Conservation (phyloP, 1,284 basidiomycete species). For the Rhizoctonia solani region DNA sequence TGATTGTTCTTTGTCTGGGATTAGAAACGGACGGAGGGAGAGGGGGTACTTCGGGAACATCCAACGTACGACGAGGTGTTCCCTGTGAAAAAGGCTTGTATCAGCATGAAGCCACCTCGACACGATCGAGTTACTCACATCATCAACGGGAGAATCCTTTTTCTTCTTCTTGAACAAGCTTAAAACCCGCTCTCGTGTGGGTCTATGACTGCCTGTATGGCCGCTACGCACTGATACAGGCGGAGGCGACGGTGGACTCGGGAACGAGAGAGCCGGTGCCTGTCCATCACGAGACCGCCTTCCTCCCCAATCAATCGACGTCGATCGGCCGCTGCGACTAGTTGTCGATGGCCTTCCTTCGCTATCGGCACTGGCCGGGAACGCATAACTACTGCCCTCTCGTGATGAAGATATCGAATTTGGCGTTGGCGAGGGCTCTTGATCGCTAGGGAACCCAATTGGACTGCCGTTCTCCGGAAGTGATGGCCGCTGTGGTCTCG, state of each 20-base stretch:
- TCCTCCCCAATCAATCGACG: not conserved
- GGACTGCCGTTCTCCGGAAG: conserved; percentile 17
- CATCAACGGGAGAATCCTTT: not conserved
- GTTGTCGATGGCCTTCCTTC: not conserved
- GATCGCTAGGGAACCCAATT: conserved; percentile 19
- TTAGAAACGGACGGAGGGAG: not conserved
- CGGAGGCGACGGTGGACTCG: conserved; percentile 2
- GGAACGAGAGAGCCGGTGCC: conserved; percentile 24
- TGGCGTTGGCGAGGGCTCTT: conserved; percentile 27
- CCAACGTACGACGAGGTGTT: conserved; percentile 14
- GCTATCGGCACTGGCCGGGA: not conserved
- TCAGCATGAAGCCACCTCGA: not conserved
- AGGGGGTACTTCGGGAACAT: conserved; percentile 13
- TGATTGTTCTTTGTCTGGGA: conserved; percentile 27
- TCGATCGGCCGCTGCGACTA: too few relatives aligned
- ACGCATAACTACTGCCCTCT: not conserved
- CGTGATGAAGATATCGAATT: conserved; percentile 16
- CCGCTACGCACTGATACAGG: not conserved
- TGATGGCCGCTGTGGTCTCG: conserved; percentile 1
- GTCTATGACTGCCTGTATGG: too few relatives aligned
- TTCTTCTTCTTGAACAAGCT: conserved; percentile 33
- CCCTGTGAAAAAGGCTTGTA: not conserved
- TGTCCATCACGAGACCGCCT: not conserved
- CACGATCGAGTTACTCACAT: not conserved
- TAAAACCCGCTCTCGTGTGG: conserved; percentile 13